phyloP scores from a whole-genome alignment of 75 land plant species.

The Pseudotsuga menziesii region DNA sequence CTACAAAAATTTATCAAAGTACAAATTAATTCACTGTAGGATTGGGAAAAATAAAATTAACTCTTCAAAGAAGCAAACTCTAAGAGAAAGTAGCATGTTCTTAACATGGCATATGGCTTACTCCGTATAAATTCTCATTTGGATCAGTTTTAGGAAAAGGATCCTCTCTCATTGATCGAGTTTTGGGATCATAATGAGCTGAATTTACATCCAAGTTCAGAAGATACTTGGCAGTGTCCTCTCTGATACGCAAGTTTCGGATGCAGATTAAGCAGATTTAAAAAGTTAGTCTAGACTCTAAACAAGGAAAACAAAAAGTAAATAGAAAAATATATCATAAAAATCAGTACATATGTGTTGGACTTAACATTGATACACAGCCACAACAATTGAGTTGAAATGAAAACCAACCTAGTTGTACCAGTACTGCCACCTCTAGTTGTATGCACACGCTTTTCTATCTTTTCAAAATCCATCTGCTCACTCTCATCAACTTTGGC shows the following conservation, averaged over 20 bases:
- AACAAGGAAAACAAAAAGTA: background rate
- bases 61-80: background rate
- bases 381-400: conserved; percentile 6
- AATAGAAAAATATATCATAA: background rate
- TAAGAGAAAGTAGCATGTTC: background rate
- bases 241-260: conserved; percentile 94
- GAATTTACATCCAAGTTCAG: conserved; percentile 93
- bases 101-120: conserved; percentile 15
- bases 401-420: conserved; percentile 63
- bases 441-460: conserved; percentile 94
- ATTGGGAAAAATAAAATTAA: background rate
- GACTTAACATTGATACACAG: too few relatives aligned
- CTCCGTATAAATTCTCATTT: conserved; percentile 91
- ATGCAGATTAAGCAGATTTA: conserved; percentile 3
- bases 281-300: background rate
- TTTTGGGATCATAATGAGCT: conserved; percentile 90
- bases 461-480: conserved; percentile 97
- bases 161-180: conserved; percentile 96
- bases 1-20: conserved; percentile 14
- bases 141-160: conserved; percentile 91
- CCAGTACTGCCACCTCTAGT: conserved; percentile 98
- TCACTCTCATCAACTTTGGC: conserved; percentile 97
- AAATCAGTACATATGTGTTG: background rate
- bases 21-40: background rate
- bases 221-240: conserved; percentile 91